Conservation (phyloP, 208 protist genomes). For the Leishmania guyanensis region DNA sequence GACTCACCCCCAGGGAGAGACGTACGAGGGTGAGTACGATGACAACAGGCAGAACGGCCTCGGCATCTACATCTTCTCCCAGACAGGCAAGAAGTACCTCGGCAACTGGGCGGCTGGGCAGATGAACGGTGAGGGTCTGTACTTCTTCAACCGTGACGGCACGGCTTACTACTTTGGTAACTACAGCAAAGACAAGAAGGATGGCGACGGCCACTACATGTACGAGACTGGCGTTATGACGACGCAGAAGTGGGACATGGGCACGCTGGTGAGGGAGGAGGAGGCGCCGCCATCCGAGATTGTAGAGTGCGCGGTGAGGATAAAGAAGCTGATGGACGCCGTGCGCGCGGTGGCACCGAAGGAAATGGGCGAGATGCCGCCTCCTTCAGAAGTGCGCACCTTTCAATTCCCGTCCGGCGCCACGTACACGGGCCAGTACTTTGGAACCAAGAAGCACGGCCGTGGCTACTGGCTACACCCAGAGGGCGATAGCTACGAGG, state of each 20-base stretch:
- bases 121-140: conserved; percentile 88
- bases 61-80: conserved; percentile 76
- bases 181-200: conserved; percentile 85
- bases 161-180: conserved; percentile 72
- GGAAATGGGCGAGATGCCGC: conserved; percentile 59
- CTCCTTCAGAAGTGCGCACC: conserved; percentile 70
- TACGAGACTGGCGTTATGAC: conserved; percentile 87
- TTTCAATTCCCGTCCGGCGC: conserved; percentile 90
- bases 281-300: conserved; percentile 70
- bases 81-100: conserved; percentile 78
- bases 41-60: conserved; percentile 87
- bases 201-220: conserved; percentile 80
- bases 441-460: conserved; percentile 89
- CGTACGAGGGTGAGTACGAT: conserved; percentile 89
- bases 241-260: conserved; percentile 76
- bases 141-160: conserved; percentile 74
- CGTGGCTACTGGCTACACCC: conserved; percentile 87
- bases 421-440: conserved; percentile 88
- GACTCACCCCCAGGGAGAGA: conserved; percentile 77
- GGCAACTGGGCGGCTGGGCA: conserved; percentile 77
- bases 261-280: conserved; percentile 55
- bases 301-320: conserved; percentile 47
- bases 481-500: conserved; percentile 89
- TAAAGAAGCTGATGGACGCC: conserved; percentile 44
- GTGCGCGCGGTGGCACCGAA: conserved; percentile 68